These are phyloP conservation scores for Salix caprea DNA, from an alignment of 345 rosid genomes.

Conservation along the genomic window DNA sequence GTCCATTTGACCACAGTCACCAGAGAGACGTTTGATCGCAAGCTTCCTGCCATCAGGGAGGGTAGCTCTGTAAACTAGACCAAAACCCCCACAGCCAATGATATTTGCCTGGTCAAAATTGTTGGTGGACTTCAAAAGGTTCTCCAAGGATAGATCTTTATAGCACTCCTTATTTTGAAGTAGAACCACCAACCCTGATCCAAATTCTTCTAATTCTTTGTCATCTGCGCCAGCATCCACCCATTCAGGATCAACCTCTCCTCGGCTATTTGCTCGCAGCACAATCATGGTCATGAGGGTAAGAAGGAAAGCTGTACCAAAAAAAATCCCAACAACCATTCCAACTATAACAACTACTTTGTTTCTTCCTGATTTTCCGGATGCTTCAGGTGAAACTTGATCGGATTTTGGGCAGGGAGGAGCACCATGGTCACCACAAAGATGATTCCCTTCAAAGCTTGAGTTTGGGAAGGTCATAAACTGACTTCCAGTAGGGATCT, in stretches of 20 bases:
- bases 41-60: constrained; percentile 73
- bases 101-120: constrained; percentile 88
- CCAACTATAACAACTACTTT: constrained; percentile 41
- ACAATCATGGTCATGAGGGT: constrained; percentile 43
- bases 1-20: constrained; percentile 94
- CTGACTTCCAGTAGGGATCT: constrained; percentile 60
- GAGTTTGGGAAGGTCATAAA: constrained; percentile 71
- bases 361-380: constrained; percentile 26
- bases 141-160: constrained; percentile 55
- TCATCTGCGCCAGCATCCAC: constrained; percentile 36
- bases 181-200: constrained; percentile 52
- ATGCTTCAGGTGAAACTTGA: constrained; percentile 4
- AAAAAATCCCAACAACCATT: constrained; percentile 55
- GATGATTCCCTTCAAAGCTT: constrained; percentile 70
- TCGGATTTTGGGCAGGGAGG: constrained; percentile 28
- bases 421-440: constrained; percentile 63
- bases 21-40: constrained; percentile 86
- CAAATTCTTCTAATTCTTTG: constrained; percentile 48
- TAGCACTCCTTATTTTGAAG: constrained; percentile 48
- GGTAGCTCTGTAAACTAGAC: constrained; percentile 83
- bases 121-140: constrained; percentile 73
- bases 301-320: constrained; percentile 50
- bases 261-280: constrained; percentile 44
- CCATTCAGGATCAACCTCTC: constrained; percentile 69
- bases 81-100: constrained; percentile 96